A percentile compares a stretch with the other conserved stretches of the same genome.
These are phyloP conservation scores for Myxozyma neotropica DNA, from an alignment of 805 yeast species.

Conservation along the genomic window DNA sequence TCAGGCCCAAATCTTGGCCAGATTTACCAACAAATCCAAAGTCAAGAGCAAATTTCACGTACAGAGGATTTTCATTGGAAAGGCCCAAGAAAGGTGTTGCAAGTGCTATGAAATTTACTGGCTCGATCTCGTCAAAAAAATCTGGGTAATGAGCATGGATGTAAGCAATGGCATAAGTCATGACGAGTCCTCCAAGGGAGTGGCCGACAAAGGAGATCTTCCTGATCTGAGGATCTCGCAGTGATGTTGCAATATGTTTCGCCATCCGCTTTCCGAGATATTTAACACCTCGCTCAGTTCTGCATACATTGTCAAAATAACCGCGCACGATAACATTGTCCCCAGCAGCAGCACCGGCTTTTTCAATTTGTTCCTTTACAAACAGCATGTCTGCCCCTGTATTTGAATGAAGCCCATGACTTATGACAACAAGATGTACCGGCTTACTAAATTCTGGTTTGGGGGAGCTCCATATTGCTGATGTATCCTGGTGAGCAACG, in stretches of 20 bases:
- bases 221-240: conserved; percentile 47
- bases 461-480: conserved; percentile 76
- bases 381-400: conserved; percentile 88
- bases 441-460: conserved; percentile 55
- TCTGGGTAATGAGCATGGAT: conserved; percentile 64
- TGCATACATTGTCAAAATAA: conserved; percentile 77
- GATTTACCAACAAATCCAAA: conserved; percentile 91
- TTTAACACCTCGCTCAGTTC: conserved; percentile 86
- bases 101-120: conserved; percentile 75
- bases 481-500: conserved; percentile 55
- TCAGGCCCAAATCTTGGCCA: conserved; percentile 84
- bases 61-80: conserved; percentile 81
- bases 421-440: conserved; percentile 78
- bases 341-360: conserved; percentile 46
- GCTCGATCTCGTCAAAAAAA: conserved; percentile 65
- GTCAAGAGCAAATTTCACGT: conserved; percentile 79
- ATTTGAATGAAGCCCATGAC: conserved; percentile 93
- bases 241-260: conserved; percentile 55
- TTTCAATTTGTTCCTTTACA: conserved; percentile 76
- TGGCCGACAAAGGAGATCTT: conserved; percentile 83
- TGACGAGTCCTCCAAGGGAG: conserved; percentile 90
- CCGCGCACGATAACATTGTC: conserved; percentile 82
- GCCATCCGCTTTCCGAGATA: conserved; percentile 82
- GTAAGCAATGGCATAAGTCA: conserved; percentile 86
- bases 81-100: conserved; percentile 92